Conservation (phyloP, 768 basidiomycete genomes). For the Gymnopilus junonius region DNA sequence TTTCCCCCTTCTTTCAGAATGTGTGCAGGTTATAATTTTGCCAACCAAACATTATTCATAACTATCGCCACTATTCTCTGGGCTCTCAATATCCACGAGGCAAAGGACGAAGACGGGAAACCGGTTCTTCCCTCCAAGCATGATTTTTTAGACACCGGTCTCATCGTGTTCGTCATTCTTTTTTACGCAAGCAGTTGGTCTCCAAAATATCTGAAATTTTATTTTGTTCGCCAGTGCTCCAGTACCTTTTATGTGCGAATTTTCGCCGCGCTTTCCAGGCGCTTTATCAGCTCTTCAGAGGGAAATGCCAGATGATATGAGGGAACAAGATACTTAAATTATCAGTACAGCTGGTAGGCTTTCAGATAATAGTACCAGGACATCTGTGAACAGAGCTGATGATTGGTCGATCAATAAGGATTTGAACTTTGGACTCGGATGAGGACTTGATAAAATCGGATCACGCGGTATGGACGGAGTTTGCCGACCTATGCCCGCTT, state of each 20-base stretch:
- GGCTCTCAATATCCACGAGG: slow-evolving; percentile 14
- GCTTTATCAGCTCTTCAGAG: background rate
- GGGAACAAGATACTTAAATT: too few relatives aligned
- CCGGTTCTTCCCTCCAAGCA: background rate
- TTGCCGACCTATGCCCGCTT: too few relatives aligned
- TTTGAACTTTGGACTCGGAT: too few relatives aligned
- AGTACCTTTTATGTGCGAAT: background rate
- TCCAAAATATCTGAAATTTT: background rate
- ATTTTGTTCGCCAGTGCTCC: background rate
- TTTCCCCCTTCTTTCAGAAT: slow-evolving; percentile 17
- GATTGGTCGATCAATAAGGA: too few relatives aligned
- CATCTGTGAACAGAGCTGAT: too few relatives aligned
- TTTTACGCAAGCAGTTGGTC: background rate
- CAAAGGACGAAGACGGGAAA: background rate
- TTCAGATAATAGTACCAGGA: too few relatives aligned
- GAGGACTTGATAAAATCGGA: too few relatives aligned
- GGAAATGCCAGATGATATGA: background rate
- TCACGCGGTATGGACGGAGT: too few relatives aligned
- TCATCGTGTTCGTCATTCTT: background rate
- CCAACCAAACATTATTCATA: slow-evolving; percentile 38
- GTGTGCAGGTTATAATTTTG: slow-evolving; percentile 37
- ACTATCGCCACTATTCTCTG: slow-evolving; percentile 32
- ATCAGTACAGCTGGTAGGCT: too few relatives aligned
- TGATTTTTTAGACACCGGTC: background rate
- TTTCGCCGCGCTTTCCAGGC: background rate